Percentiles rank a stretch among this genome's conserved stretches.
phyloP scores from a whole-genome alignment of 305 asterid species.

The Solanum hybrid region DNA sequence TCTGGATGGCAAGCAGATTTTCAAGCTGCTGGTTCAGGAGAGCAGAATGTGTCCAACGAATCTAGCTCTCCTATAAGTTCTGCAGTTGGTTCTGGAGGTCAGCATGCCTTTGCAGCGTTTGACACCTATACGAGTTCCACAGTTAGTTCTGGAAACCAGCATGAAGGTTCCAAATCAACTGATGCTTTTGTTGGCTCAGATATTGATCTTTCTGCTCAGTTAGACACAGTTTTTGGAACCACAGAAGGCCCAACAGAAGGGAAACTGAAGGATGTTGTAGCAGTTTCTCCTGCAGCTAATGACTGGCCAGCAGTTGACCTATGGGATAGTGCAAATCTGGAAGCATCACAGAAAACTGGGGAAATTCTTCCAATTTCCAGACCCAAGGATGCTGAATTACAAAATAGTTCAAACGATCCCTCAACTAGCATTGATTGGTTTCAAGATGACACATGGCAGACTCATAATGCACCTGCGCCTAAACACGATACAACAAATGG shows the following conservation, averaged over 20 bases:
- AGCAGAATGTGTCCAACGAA: conserved; percentile 17
- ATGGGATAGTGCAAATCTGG: conserved; percentile 36
- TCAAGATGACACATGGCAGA: conserved; percentile 40
- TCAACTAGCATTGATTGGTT: conserved; percentile 38
- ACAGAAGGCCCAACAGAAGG: conserved; percentile 22
- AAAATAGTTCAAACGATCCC: conserved; percentile 19
- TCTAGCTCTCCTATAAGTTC: conserved; percentile 22
- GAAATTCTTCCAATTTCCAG: conserved; percentile 23
- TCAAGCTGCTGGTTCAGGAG: conserved; percentile 41
- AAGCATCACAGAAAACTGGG: conserved; percentile 20
- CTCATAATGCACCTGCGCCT: conserved; percentile 20
- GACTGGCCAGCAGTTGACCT: conserved; percentile 43
- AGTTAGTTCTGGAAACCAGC: conserved; percentile 8
- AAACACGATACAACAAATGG: conserved; percentile 10
- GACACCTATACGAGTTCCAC: conserved; percentile 6
- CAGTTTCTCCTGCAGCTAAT: conserved; percentile 28
- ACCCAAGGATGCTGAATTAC: conserved; percentile 15
- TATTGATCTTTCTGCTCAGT: conserved; percentile 46
- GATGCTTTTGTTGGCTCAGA: conserved; percentile 16
- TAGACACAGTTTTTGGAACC: conserved; percentile 53
- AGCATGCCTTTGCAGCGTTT: conserved; percentile 16
- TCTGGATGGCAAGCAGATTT: conserved; percentile 81
- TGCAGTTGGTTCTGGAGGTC: conserved; percentile 28
- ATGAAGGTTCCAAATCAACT: conserved; percentile 4
- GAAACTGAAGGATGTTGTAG: conserved; percentile 21